Percentiles rank a stretch among this genome's conserved stretches.
Conservation (phyloP, 345 rosid species). For the Dovyalis caffra region DNA sequence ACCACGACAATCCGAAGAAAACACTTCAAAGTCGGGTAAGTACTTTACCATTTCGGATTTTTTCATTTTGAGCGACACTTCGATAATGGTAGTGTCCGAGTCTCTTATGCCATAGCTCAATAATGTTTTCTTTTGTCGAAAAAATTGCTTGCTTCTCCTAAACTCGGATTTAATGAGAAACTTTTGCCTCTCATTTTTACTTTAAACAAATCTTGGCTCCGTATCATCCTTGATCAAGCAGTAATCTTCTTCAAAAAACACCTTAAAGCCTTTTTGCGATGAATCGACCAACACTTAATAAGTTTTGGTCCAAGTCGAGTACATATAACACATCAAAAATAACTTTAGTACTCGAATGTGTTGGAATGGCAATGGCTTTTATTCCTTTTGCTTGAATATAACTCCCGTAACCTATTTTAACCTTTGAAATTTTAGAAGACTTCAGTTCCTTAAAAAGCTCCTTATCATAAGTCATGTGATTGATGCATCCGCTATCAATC, state of each 20-base stretch:
- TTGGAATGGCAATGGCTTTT: not conserved
- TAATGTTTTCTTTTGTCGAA: no score
- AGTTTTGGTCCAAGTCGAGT: slow-evolving; percentile 5
- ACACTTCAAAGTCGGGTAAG: not conserved
- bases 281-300: slow-evolving; percentile 14
- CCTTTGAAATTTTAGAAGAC: not conserved
- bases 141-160: not conserved
- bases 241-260: not conserved
- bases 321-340: slow-evolving; percentile 11
- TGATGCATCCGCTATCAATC: not conserved
- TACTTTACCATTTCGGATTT: not conserved
- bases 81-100: not conserved
- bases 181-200: slow-evolving; percentile 3
- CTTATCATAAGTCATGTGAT: not conserved
- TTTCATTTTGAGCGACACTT: not conserved
- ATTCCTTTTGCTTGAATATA: not conserved
- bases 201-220: not conserved
- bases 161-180: not conserved
- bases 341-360: not conserved
- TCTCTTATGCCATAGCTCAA: not conserved
- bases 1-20: not conserved
- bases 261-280: not conserved
- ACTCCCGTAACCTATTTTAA: not conserved
- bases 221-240: slow-evolving; percentile 4
- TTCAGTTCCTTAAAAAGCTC: not conserved